These are phyloP conservation scores for Nothophaeocryptopus gaeumannii DNA, from an alignment of 2,329 filamentous ascomycete genomes.

Conservation along the genomic window DNA sequence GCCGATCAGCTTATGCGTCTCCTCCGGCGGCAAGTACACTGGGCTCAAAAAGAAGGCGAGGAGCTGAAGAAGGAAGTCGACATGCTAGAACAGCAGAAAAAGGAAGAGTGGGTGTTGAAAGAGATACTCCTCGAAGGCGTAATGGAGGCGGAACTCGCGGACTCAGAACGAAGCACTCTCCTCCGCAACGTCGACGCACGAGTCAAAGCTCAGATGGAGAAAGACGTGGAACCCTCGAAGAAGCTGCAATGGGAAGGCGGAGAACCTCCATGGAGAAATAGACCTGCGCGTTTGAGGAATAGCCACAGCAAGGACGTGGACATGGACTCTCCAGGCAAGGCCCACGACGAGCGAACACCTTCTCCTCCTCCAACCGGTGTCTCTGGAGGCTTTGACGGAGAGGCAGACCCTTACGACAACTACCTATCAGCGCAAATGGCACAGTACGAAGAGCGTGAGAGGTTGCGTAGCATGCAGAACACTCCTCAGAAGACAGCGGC, in stretches of 20 bases:
- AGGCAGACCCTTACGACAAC: slow-evolving; percentile 36
- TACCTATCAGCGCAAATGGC: slow-evolving; percentile 31
- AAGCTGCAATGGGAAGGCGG: slow-evolving; percentile 30
- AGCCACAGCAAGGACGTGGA: slow-evolving; percentile 1
- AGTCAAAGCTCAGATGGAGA: slow-evolving; percentile 36
- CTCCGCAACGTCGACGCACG: slow-evolving; percentile 36
- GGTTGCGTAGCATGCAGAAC: slow-evolving; percentile 23
- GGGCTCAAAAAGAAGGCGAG: slow-evolving; percentile 67
- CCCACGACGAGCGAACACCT: slow-evolving; percentile 14
- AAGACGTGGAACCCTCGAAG: slow-evolving; percentile 37
- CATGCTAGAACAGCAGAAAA: slow-evolving; percentile 63
- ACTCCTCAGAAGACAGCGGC: slow-evolving; percentile 25
- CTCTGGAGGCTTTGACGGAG: slow-evolving; percentile 33
- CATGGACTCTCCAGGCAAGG: slow-evolving; percentile 11
- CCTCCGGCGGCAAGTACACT: slow-evolving; percentile 64
- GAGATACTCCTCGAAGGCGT: slow-evolving; percentile 74
- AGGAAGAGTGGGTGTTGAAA: slow-evolving; percentile 75
- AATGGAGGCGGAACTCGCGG: slow-evolving; percentile 66
- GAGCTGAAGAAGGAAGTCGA: slow-evolving; percentile 63
- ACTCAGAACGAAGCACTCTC: slow-evolving; percentile 31
- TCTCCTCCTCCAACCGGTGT: slow-evolving; percentile 32
- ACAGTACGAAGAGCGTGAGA: slow-evolving; percentile 29
- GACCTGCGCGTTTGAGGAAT: slow-evolving; percentile 4
- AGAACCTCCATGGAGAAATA: slow-evolving; percentile 24
- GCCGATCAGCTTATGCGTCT: slow-evolving; percentile 66